These are phyloP conservation scores for Umbelopsis sp. DNA, from an alignment of 371 early-diverging fungal genomes.

Conservation along the genomic window DNA sequence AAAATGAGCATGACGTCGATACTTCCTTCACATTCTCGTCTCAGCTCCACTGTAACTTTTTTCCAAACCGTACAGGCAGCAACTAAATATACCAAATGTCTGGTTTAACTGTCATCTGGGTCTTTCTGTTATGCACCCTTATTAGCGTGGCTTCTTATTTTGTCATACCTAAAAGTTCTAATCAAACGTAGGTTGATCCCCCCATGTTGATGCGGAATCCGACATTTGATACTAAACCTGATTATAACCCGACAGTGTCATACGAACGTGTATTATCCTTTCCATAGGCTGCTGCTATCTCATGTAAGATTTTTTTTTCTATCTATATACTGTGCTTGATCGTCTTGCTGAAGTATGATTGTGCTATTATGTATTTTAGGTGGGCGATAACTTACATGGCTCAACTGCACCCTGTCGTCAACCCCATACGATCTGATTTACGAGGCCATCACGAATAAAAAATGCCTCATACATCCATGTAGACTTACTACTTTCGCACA, in stretches of 20 bases:
- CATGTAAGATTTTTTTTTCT: constrained; percentile 50
- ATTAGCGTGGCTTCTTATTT: constrained; percentile 51
- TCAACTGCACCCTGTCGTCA: constrained; percentile 72
- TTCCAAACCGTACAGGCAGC: background rate
- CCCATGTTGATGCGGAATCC: background rate
- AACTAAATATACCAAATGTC: constrained; percentile 41
- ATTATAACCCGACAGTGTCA: constrained; percentile 40
- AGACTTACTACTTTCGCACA: background rate
- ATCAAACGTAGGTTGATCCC: constrained; percentile 57
- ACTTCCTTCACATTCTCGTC: background rate
- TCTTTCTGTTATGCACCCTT: constrained; percentile 46
- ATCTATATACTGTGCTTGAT: background rate
- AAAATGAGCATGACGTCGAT: constrained; percentile 12
- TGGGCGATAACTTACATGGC: constrained; percentile 80
- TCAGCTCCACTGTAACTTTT: background rate
- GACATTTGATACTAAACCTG: background rate
- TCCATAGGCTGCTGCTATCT: constrained; percentile 66
- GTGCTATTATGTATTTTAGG: constrained; percentile 40
- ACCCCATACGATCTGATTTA: constrained; percentile 68
- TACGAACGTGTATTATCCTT: constrained; percentile 72
- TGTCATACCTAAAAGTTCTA: constrained; percentile 59
- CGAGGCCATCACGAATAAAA: constrained; percentile 44
- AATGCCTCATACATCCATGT: background rate
- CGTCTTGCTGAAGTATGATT: background rate
- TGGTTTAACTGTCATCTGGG: constrained; percentile 61